Evolutionary conservation across 2,329 filamentous ascomycete species (phyloP).

Genomic region (Pseudopyricularia javanii): DNA sequence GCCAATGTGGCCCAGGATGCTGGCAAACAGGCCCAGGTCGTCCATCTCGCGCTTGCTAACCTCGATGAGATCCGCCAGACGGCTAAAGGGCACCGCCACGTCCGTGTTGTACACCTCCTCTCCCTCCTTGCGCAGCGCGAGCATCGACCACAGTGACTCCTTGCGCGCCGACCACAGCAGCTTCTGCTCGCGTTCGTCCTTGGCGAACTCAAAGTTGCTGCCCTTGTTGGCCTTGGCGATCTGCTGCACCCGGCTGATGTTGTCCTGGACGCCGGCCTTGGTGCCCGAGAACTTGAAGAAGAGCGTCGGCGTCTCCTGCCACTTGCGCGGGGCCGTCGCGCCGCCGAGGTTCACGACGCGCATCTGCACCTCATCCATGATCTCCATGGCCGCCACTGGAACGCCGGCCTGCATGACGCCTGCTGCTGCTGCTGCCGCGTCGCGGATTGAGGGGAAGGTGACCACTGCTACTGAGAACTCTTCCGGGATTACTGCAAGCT

Average conservation of each 20-base stretch:
- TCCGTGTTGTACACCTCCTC: constrained; percentile 73
- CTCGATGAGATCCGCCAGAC: constrained; percentile 64
- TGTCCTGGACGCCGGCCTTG: constrained; percentile 64
- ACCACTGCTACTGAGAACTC: constrained; percentile 69
- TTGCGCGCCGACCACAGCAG: constrained; percentile 73
- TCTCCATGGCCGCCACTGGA: constrained; percentile 66
- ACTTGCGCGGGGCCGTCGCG: constrained; percentile 53
- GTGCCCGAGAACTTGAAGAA: constrained; percentile 85
- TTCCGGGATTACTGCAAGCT: constrained; percentile 64
- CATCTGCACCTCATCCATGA: constrained; percentile 88
- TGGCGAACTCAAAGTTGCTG: constrained; percentile 65
- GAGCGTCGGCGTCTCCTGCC: constrained; percentile 65
- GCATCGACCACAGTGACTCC: constrained; percentile 74
- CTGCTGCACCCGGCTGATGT: constrained; percentile 54
- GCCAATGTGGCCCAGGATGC: constrained; percentile 79
- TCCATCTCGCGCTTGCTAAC: constrained; percentile 83
- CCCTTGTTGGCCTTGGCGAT: constrained; percentile 55
- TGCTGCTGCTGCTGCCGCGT: constrained; percentile 63
- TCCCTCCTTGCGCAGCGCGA: constrained; percentile 52
- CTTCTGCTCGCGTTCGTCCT: constrained; percentile 56
- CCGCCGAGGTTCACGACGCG: constrained; percentile 65
- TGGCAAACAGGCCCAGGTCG: constrained; percentile 73
- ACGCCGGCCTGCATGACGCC: constrained; percentile 65
- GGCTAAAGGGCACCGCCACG: constrained; percentile 69
- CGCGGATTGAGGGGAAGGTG: constrained; percentile 64